phyloP scores from a whole-genome alignment of 176 grass and related monocot genomes.

The Themeda triandra region DNA sequence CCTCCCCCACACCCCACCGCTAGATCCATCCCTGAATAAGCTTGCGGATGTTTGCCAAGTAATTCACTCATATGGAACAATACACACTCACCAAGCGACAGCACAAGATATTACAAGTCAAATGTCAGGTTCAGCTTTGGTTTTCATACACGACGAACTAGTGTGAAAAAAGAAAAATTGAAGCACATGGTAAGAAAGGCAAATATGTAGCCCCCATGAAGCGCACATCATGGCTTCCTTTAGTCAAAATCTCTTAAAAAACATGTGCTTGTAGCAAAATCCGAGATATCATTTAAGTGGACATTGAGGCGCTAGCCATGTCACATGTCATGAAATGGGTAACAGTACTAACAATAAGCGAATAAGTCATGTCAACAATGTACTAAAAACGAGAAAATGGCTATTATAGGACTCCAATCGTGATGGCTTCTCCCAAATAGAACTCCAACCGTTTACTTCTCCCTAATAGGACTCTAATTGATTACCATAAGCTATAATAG shows the following conservation, averaged over 20 bases:
- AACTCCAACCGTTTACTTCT: no score
- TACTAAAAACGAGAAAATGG: no score
- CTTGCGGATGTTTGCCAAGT: not conserved
- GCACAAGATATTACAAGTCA: conserved; percentile 3
- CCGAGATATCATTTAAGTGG: not conserved
- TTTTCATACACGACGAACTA: not conserved
- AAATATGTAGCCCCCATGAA: not conserved
- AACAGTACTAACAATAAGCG: not conserved
- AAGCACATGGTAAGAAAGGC: not conserved
- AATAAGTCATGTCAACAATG: not conserved
- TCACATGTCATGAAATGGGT: not conserved
- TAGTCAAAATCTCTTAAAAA: not conserved
- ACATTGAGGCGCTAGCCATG: not conserved
- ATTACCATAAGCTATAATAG: no score
- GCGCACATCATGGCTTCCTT: not conserved
- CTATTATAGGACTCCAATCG: no score
- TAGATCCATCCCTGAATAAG: no score
- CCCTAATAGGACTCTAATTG: no score
- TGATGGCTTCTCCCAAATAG: no score
- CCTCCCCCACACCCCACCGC: no score
- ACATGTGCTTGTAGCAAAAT: not conserved
- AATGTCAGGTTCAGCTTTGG: not conserved
- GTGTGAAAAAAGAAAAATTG: no score
- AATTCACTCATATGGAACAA: not conserved
- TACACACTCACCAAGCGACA: not conserved